These are phyloP conservation scores for Wickerhamiella sergipiensis DNA, from an alignment of 805 yeast genomes.

Conservation along the genomic window DNA sequence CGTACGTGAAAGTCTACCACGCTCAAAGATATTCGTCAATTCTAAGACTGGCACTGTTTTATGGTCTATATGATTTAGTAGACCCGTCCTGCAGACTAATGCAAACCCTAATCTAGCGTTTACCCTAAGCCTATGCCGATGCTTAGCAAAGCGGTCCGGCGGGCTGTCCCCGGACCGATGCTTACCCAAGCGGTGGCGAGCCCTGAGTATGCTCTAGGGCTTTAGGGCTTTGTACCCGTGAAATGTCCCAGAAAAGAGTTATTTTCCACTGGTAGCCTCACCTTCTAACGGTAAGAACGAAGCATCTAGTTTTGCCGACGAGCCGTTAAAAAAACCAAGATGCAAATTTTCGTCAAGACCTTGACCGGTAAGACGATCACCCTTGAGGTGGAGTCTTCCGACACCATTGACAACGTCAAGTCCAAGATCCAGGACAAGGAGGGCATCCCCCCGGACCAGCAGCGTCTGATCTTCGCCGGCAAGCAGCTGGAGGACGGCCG, in stretches of 20 bases:
- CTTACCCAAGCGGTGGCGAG: background rate
- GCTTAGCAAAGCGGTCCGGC: too few relatives aligned
- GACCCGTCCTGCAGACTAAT: too few relatives aligned
- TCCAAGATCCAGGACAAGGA: conserved; percentile 94
- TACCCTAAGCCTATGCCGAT: too few relatives aligned
- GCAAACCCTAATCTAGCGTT: too few relatives aligned
- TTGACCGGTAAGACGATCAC: conserved; percentile 98
- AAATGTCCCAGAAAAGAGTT: background rate
- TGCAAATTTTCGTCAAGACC: conserved; percentile 92
- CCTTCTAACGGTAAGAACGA: conserved; percentile 17
- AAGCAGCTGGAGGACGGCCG: conserved; percentile 90
- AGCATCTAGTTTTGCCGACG: conserved; percentile 25
- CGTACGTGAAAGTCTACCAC: too few relatives aligned
- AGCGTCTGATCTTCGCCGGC: conserved; percentile 94
- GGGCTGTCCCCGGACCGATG: too few relatives aligned
- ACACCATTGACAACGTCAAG: conserved; percentile 94
- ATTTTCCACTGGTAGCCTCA: conserved; percentile 1
- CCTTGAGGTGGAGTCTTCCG: conserved; percentile 94
- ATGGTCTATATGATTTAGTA: too few relatives aligned
- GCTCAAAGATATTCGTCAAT: too few relatives aligned
- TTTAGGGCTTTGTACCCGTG: background rate
- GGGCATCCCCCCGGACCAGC: conserved; percentile 97
- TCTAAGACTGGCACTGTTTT: too few relatives aligned
- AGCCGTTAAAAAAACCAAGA: conserved; percentile 21
- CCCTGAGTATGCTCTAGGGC: too few relatives aligned